Evolutionary conservation across 2,329 filamentous ascomycete genomes (phyloP).

Genomic region (Endocalyx cinctus): DNA sequence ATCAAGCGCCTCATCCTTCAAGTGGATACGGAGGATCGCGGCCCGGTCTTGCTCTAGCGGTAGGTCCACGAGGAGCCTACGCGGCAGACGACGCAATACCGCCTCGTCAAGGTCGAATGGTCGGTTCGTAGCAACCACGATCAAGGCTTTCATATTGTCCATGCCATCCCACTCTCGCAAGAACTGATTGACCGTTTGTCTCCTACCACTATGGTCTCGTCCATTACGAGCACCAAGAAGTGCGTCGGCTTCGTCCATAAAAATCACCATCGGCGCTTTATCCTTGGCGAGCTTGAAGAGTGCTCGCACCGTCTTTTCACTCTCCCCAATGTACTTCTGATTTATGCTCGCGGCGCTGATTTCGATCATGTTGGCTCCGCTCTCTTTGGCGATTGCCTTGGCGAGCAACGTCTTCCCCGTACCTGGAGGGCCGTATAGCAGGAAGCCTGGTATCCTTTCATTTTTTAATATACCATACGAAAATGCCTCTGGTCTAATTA

Average conservation of each 20-base stretch:
- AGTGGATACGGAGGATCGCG: slow-evolving; percentile 66
- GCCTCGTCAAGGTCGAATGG: slow-evolving; percentile 93
- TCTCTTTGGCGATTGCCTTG: slow-evolving; percentile 65
- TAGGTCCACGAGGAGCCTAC: slow-evolving; percentile 69
- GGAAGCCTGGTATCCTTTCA: slow-evolving; percentile 84
- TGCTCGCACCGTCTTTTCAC: slow-evolving; percentile 91
- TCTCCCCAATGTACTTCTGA: slow-evolving; percentile 93
- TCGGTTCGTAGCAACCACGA: slow-evolving; percentile 96
- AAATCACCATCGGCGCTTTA: slow-evolving; percentile 85
- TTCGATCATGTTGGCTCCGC: slow-evolving; percentile 72
- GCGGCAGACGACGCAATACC: slow-evolving; percentile 69
- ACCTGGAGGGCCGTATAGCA: slow-evolving; percentile 84
- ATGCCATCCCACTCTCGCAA: slow-evolving; percentile 96
- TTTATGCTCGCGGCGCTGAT: slow-evolving; percentile 88
- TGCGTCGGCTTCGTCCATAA: slow-evolving; percentile 95
- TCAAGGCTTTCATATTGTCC: slow-evolving; percentile 76
- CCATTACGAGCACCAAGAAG: slow-evolving; percentile 75
- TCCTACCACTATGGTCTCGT: slow-evolving; percentile 64
- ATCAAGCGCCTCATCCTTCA: slow-evolving; percentile 63
- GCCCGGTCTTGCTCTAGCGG: slow-evolving; percentile 62
- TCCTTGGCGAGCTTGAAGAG: slow-evolving; percentile 91
- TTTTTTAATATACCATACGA: slow-evolving; percentile 88
- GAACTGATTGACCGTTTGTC: slow-evolving; percentile 95
- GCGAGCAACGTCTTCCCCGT: slow-evolving; percentile 69
- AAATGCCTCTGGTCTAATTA: slow-evolving; percentile 90